phyloP scores from a whole-genome alignment of 805 yeast species.

The Dipodascus geniculatus region DNA sequence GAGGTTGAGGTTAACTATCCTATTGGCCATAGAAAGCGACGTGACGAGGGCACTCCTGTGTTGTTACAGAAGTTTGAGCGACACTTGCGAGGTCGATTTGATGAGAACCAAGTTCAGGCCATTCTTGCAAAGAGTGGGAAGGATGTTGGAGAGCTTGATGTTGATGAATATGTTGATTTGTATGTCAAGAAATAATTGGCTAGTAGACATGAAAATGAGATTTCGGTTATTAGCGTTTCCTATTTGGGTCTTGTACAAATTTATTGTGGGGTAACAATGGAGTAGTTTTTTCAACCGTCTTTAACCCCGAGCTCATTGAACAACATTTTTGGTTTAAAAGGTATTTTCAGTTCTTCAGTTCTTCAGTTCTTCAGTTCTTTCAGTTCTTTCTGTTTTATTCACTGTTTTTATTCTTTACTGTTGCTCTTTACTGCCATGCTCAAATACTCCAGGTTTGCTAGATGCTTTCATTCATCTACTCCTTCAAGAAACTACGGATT shows the following conservation, averaged over 20 bases:
- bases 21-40: constrained; percentile 45
- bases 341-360: too few relatives aligned
- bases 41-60: constrained; percentile 49
- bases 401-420: too few relatives aligned
- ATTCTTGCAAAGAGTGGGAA: constrained; percentile 28
- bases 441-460: too few relatives aligned
- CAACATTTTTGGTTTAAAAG: too few relatives aligned
- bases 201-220: background rate
- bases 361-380: background rate
- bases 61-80: constrained; percentile 38
- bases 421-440: too few relatives aligned
- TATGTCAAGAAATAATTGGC: constrained; percentile 23
- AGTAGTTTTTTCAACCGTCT: too few relatives aligned
- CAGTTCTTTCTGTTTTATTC: background rate
- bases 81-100: constrained; percentile 38
- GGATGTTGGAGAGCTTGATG: constrained; percentile 31
- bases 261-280: background rate
- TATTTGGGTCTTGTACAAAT: background rate
- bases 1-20: constrained; percentile 46
- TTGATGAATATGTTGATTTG: constrained; percentile 37
- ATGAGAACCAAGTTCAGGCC: constrained; percentile 26
- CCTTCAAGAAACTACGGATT: constrained; percentile 30
- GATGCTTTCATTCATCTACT: background rate
- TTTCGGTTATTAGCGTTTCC: background rate
- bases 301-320: too few relatives aligned